Conservation (phyloP, 495 filamentous ascomycete genomes). For the Saxophila tyrrhenica region DNA sequence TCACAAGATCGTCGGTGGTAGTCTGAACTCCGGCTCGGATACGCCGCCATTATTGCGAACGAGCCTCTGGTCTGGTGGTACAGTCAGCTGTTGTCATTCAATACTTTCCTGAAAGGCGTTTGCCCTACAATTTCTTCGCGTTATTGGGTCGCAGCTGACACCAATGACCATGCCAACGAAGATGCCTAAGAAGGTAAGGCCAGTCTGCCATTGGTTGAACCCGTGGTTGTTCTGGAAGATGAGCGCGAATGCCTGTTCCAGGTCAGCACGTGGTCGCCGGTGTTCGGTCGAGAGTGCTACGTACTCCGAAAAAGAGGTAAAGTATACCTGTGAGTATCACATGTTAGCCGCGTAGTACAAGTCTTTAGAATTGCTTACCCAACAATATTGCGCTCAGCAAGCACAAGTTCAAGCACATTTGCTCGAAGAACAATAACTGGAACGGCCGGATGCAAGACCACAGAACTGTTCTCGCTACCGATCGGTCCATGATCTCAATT, state of each 20-base stretch:
- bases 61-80: slow-evolving; percentile 38
- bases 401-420: slow-evolving; percentile 68
- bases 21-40: slow-evolving; percentile 73
- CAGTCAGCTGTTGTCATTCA: background rate
- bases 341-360: background rate
- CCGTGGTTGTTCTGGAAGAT: slow-evolving; percentile 69
- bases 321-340: slow-evolving; percentile 75
- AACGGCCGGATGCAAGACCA: slow-evolving; percentile 68
- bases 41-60: slow-evolving; percentile 48
- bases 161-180: slow-evolving; percentile 68
- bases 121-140: slow-evolving; percentile 47
- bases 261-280: background rate
- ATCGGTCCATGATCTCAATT: slow-evolving; percentile 64
- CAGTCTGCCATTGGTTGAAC: slow-evolving; percentile 70
- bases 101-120: background rate
- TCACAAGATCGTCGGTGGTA: slow-evolving; percentile 63
- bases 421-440: slow-evolving; percentile 70
- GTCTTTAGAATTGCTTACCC: slow-evolving; percentile 22
- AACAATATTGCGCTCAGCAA: slow-evolving; percentile 75
- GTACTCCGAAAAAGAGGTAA: slow-evolving; percentile 80
- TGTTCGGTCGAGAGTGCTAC: background rate
- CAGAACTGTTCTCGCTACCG: slow-evolving; percentile 58
- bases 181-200: slow-evolving; percentile 62
- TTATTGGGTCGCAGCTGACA: slow-evolving; percentile 60
- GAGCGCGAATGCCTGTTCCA: slow-evolving; percentile 55